Percentiles rank a stretch among this genome's conserved stretches.
Evolutionary conservation across 495 filamentous ascomycete genomes (phyloP).

Genomic region (Trichocladium antarcticum): DNA sequence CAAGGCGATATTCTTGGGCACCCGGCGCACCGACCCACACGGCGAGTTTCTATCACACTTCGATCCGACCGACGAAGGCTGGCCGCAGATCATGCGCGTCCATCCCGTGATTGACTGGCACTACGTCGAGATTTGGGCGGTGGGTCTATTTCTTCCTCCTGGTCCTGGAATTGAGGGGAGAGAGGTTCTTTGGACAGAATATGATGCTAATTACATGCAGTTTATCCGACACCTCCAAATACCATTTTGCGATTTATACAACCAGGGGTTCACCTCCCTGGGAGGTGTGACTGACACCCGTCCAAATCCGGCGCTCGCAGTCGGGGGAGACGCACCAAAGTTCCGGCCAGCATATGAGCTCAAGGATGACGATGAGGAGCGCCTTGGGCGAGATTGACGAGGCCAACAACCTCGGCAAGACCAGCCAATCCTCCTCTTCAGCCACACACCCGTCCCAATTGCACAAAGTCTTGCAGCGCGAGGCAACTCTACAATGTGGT

Average conservation of each 20-base stretch:
- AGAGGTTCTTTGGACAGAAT: not conserved
- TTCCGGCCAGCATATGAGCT: conserved; percentile 84
- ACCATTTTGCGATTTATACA: conserved; percentile 76
- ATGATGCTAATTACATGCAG: conserved; percentile 26
- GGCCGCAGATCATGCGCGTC: conserved; percentile 86
- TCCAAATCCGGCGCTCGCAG: conserved; percentile 68
- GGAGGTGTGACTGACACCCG: conserved; percentile 84
- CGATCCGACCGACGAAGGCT: conserved; percentile 74
- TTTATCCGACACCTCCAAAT: conserved; percentile 73
- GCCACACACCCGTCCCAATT: not conserved
- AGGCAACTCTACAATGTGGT: too few relatives aligned
- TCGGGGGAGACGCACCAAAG: conserved; percentile 27
- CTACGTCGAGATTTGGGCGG: conserved; percentile 88
- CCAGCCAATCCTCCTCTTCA: not conserved
- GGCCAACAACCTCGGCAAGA: not conserved
- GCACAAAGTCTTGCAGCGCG: not conserved
- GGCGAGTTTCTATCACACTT: conserved; percentile 67
- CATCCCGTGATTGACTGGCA: conserved; percentile 97
- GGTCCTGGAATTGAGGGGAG: not conserved
- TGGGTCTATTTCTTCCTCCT: conserved; percentile 30
- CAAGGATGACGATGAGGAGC: conserved; percentile 71
- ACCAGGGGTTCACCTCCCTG: conserved; percentile 54
- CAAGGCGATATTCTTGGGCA: conserved; percentile 86
- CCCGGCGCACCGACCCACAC: conserved; percentile 83
- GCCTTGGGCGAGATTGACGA: conserved; percentile 58